Conservation (phyloP, 768 basidiomycete species). For the Gloeophyllum trabeum region DNA sequence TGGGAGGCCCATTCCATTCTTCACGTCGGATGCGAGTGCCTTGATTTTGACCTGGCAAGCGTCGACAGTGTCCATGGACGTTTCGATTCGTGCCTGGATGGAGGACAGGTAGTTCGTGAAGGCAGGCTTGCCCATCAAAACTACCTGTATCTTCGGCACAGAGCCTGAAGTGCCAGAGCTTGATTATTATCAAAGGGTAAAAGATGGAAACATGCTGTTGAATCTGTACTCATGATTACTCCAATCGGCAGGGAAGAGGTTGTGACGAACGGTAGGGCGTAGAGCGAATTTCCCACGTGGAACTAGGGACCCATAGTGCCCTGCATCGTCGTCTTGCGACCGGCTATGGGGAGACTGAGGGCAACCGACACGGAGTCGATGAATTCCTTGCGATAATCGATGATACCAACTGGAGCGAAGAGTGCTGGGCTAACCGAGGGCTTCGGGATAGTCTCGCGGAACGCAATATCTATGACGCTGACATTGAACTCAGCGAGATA, state of each 20-base stretch:
- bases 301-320: conserved; percentile 29
- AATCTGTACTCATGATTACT: conserved; percentile 13
- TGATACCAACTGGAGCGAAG: conserved; percentile 10
- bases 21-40: conserved; percentile 5
- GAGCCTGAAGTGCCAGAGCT: too few relatives aligned
- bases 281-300: conserved; percentile 16
- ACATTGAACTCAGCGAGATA: conserved; percentile 9
- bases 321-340: conserved; percentile 19
- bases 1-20: conserved; percentile 9
- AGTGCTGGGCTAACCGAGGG: conserved; percentile 10
- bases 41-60: conserved; percentile 10
- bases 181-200: too few relatives aligned
- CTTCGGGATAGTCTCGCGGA: conserved; percentile 12
- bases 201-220: too few relatives aligned
- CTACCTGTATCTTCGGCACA: conserved; percentile 15
- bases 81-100: conserved; percentile 16
- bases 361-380: conserved; percentile 24
- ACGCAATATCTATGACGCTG: conserved; percentile 13
- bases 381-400: conserved; percentile 19
- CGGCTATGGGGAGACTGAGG: conserved; percentile 25
- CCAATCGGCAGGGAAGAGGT: conserved; percentile 13
- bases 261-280: conserved; percentile 23
- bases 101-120: conserved; percentile 14
- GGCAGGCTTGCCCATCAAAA: conserved; percentile 15
- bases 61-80: conserved; percentile 7